These are phyloP conservation scores for Trichoderma erinaceum DNA, from an alignment of 495 filamentous ascomycete genomes.

Conservation along the genomic window DNA sequence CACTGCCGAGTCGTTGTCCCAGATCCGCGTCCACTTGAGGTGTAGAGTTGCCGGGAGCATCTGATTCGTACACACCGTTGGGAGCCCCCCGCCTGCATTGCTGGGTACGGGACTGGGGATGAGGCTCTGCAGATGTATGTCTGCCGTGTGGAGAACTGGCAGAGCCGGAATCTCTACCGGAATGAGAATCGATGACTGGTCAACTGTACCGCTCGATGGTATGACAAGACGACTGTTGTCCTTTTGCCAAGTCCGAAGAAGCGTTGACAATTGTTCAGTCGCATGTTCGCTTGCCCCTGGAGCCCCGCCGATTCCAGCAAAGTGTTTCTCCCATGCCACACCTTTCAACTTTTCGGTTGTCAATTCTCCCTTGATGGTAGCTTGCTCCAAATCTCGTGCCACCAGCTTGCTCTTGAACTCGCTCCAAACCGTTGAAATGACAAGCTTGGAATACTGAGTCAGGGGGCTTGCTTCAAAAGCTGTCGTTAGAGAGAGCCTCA, in stretches of 20 bases:
- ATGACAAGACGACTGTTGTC: slow-evolving; percentile 32
- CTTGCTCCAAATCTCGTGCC: slow-evolving; percentile 54
- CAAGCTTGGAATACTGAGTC: slow-evolving; percentile 38
- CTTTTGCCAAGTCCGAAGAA: slow-evolving; percentile 35
- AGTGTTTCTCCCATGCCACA: slow-evolving; percentile 36
- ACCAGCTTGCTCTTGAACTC: slow-evolving; percentile 48
- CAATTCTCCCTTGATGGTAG: slow-evolving; percentile 46
- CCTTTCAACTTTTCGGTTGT: slow-evolving; percentile 34
- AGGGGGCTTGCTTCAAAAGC: slow-evolving; percentile 38
- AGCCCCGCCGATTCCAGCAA: slow-evolving; percentile 36
- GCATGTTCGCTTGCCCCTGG: slow-evolving; percentile 24
- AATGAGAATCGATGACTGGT: slow-evolving; percentile 51
- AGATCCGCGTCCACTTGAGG: slow-evolving; percentile 71
- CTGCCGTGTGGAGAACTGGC: slow-evolving; percentile 75
- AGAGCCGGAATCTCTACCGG: slow-evolving; percentile 83
- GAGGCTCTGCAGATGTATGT: slow-evolving; percentile 52
- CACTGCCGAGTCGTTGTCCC: slow-evolving; percentile 50
- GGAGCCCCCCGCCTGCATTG: slow-evolving; percentile 21
- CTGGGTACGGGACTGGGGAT: slow-evolving; percentile 26
- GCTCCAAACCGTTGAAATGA: slow-evolving; percentile 44
- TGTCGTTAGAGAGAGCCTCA: slow-evolving; percentile 32
- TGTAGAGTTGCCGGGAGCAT: slow-evolving; percentile 62
- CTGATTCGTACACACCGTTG: slow-evolving; percentile 57
- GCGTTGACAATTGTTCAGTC: slow-evolving; percentile 25
- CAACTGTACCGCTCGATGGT: slow-evolving; percentile 17